A percentile compares a stretch with the other conserved stretches of the same genome.
Evolutionary conservation across 1,284 basidiomycete species (phyloP).

Genomic region (Austropuccinia psidii): DNA sequence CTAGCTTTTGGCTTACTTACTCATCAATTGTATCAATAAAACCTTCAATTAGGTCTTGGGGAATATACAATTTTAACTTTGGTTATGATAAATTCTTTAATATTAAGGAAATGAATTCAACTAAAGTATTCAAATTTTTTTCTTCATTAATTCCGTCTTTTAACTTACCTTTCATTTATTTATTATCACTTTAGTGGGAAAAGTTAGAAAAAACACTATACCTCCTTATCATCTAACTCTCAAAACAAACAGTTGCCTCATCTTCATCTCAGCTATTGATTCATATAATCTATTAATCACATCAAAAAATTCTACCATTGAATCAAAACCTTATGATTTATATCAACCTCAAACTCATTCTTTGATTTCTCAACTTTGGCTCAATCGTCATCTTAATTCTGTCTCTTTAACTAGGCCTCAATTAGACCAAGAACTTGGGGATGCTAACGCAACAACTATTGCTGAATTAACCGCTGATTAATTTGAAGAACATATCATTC

Average conservation of each 20-base stretch:
- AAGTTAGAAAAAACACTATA: constrained; percentile 63
- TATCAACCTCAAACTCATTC: constrained; percentile 55
- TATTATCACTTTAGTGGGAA: constrained; percentile 64
- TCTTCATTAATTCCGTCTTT: not conserved
- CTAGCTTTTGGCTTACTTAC: too few relatives aligned
- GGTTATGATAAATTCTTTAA: constrained; percentile 99
- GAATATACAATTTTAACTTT: too few relatives aligned
- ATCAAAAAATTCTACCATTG: constrained; percentile 81
- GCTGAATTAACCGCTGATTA: constrained; percentile 84
- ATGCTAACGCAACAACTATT: constrained; percentile 77
- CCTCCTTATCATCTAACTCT: constrained; percentile 81
- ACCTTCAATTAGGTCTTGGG: too few relatives aligned
- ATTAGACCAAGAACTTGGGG: constrained; percentile 69
- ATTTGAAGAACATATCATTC: constrained; percentile 95
- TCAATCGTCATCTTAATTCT: constrained; percentile 61
- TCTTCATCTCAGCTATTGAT: constrained; percentile 83
- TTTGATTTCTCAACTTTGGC: constrained; percentile 71
- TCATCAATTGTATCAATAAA: too few relatives aligned
- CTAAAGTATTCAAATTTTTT: constrained; percentile 55
- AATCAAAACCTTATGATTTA: constrained; percentile 38
- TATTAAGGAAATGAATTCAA: constrained; percentile 91
- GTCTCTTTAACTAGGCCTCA: constrained; percentile 64
- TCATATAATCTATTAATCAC: constrained; percentile 70
- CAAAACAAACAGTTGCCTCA: constrained; percentile 97
- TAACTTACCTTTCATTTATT: constrained; percentile 11